Conservation (phyloP, 2,329 filamentous ascomycete species). For the Chrysosporium queenslandicum region DNA sequence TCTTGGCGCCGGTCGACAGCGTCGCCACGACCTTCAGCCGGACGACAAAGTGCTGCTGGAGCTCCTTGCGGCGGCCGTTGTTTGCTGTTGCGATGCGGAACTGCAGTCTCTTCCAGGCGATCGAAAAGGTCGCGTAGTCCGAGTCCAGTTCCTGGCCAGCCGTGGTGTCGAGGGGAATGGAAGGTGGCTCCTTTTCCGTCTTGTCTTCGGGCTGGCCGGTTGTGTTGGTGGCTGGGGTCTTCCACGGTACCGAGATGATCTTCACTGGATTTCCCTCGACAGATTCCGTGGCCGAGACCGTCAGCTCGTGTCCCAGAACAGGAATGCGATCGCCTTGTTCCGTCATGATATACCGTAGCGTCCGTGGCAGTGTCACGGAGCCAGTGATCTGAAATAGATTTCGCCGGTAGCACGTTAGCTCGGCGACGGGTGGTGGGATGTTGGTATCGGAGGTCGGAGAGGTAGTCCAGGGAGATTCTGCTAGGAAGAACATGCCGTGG, state of each 20-base stretch:
- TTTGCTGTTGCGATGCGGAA: constrained; percentile 94
- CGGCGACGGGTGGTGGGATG: constrained; percentile 46
- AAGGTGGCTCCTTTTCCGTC: constrained; percentile 73
- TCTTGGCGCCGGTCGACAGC: constrained; percentile 70
- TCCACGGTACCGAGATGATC: constrained; percentile 95
- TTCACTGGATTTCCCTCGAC: constrained; percentile 87
- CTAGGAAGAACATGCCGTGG: constrained; percentile 60
- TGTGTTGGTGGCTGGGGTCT: constrained; percentile 75
- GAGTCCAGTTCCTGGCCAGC: constrained; percentile 61
- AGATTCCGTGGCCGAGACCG: constrained; percentile 86
- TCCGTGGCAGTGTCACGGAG: constrained; percentile 68
- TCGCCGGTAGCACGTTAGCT: constrained; percentile 88
- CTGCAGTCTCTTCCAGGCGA: constrained; percentile 87
- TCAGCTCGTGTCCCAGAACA: constrained; percentile 72
- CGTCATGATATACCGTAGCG: constrained; percentile 67
- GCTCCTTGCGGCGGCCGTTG: constrained; percentile 85
- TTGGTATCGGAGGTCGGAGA: constrained; percentile 45
- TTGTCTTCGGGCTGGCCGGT: constrained; percentile 50
- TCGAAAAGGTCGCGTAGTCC: constrained; percentile 81
- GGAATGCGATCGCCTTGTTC: constrained; percentile 77
- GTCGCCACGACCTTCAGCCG: constrained; percentile 78
- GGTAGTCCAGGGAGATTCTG: constrained; percentile 52
- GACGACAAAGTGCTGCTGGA: constrained; percentile 92
- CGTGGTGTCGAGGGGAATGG: constrained; percentile 62
- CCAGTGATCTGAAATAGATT: constrained; percentile 96